Conservation (phyloP, 1,284 basidiomycete species). For the Cerioporus squamosus region DNA sequence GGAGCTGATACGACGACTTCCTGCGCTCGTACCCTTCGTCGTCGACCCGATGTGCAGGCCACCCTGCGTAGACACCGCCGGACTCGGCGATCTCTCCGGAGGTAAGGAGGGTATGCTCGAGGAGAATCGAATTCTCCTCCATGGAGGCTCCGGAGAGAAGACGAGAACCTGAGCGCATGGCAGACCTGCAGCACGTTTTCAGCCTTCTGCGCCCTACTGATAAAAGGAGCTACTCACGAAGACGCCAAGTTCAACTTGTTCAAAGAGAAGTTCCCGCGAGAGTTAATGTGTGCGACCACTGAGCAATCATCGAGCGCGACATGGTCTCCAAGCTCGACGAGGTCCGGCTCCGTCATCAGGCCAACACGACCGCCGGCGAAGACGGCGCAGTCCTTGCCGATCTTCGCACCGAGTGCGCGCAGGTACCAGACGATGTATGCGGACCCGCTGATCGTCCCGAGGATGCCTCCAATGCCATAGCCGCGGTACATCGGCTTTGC, state of each 20-base stretch:
- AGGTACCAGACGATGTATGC: conserved; percentile 24
- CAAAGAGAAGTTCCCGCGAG: conserved; percentile 24
- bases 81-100: conserved; percentile 52
- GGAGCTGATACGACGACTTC: conserved; percentile 10
- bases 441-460: conserved; percentile 17
- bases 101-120: conserved; percentile 50
- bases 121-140: conserved; percentile 51
- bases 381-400: conserved; percentile 23
- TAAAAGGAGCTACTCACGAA: conserved; percentile 6
- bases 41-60: conserved; percentile 40
- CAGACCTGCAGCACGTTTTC: conserved; percentile 6
- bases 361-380: conserved; percentile 22
- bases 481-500: conserved; percentile 23
- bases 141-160: conserved; percentile 54
- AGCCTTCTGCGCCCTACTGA: not conserved
- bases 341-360: conserved; percentile 25
- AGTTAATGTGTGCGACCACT: conserved; percentile 27
- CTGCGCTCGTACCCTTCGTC: conserved; percentile 13
- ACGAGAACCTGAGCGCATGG: conserved; percentile 46
- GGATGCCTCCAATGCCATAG: conserved; percentile 22
- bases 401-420: conserved; percentile 23
- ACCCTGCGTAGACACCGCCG: conserved; percentile 44
- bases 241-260: conserved; percentile 20
- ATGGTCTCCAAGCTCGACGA: conserved; percentile 23
- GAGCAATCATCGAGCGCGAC: conserved; percentile 26